Evolutionary conservation across 2,329 filamentous ascomycete species (phyloP).

Genomic region (Hypoxylon sp.): DNA sequence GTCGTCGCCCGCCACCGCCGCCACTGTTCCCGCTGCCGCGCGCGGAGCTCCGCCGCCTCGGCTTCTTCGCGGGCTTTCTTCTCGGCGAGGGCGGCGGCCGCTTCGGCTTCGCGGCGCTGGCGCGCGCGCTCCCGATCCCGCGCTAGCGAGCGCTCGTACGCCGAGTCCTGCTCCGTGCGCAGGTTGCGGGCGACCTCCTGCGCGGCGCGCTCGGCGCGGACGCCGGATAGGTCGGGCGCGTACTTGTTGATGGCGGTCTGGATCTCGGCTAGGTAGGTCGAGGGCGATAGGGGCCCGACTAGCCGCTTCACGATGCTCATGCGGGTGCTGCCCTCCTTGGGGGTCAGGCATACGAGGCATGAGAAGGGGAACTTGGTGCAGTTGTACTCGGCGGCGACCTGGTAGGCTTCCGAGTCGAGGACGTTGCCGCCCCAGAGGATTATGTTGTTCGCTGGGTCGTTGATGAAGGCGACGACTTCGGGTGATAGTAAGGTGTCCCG

Average conservation of each 20-base stretch:
- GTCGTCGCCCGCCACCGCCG: conserved; percentile 80
- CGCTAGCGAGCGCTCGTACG: conserved; percentile 92
- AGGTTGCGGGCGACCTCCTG: conserved; percentile 86
- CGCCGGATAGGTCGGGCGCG: conserved; percentile 79
- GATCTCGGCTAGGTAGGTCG: conserved; percentile 82
- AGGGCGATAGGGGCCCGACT: conserved; percentile 77
- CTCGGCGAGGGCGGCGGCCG: conserved; percentile 76
- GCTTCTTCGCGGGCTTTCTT: conserved; percentile 73
- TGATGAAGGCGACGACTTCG: conserved; percentile 81
- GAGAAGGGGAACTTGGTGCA: conserved; percentile 95
- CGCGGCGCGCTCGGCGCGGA: conserved; percentile 82
- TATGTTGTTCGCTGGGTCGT: conserved; percentile 81
- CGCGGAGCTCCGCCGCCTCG: conserved; percentile 69
- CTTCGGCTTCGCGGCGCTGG: conserved; percentile 81
- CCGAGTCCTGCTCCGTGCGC: conserved; percentile 89
- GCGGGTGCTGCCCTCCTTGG: conserved; percentile 83
- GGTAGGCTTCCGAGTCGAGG: conserved; percentile 92
- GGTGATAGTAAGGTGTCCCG: conserved; percentile 84
- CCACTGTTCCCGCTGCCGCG: conserved; percentile 75
- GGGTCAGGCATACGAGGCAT: conserved; percentile 88
- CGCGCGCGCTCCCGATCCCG: conserved; percentile 88
- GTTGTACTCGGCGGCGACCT: conserved; percentile 87
- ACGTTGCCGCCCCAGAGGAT: conserved; percentile 95
- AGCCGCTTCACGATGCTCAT: conserved; percentile 92
- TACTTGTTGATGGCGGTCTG: conserved; percentile 81